Base-by-base conservation (phyloP, 225 moss, liverwort and hornwort species). In the Lunularia cruciata region DNA sequence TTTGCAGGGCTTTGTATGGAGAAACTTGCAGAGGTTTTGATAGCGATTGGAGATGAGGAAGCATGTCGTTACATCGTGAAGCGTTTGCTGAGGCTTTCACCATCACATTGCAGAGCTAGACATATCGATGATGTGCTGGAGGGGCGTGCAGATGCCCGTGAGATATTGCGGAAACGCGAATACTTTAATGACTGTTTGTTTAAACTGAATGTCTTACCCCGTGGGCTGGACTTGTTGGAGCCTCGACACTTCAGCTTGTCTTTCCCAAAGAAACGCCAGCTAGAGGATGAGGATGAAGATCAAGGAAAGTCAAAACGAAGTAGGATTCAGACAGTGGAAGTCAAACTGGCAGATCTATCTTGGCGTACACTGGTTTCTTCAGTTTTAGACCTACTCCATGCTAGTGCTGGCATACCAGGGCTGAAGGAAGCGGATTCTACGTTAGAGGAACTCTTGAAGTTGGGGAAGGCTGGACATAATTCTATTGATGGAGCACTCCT, bases 1-100 rank as follows among this genome's bases (percentile, higher is more conserved):
- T 51, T 8, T 77, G 53, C 85, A 92, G 91, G 91, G 95, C 86
- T 90, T 61, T 96, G 95, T 75, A 92, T 96, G 95, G 95, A 96
- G 82, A 92, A 96, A 72, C 86, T 96, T 72, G 77, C 82, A 38
- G 95, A 96, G 80, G 88, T 96, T 69, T 77, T 96, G 67, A 96
- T 96, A 69, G 95, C 95, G 62, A 60, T 90, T 58, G 92, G 95
- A 71, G 95, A 96, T 65, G 92, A 96, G 82, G 79, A 88, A 76
- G 92, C 95, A 33, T 96, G 95, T 72, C 84, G 84, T 60, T 72
- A 82, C 56, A 73, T 86, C 63, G 85, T 84, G 57, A 92, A 87
- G 81, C 82, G 81, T 45, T 81, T 96, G 87, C 82, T 96, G 72
- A 84, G 69, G 71, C 74, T 92, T 70, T 90, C 86, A 48, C 87